Base-by-base conservation (phyloP, 2,329 filamentous ascomycete genomes). In the Penicillium decumbens region DNA sequence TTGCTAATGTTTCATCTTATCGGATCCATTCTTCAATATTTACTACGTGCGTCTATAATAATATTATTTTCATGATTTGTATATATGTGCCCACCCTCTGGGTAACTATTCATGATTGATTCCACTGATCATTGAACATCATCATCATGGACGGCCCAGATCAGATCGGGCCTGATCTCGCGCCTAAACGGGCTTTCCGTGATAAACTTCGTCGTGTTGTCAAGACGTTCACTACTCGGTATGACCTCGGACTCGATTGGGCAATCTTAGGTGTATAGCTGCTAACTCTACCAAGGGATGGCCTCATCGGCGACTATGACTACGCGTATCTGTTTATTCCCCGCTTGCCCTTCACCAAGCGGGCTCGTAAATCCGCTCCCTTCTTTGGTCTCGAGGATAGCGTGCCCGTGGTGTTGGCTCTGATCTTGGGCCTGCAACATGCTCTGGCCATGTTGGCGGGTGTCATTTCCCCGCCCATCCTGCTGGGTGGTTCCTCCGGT, bases 301-400 rank as follows among this genome's bases (percentile, higher is more conserved):
- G 91, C 10, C 78, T 95, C 24, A 70, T 96, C 48, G 91, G 91
- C 55, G 78, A 83, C 61, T 96, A 96, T 70, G 87, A 96, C 77
- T 96, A 96, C 78, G 87, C 69, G 30, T 93, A 90, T 64, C 83
- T 96, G 35, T 95, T 96, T 77, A 82, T 75, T 20, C 88, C 80
- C 1, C 90, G 88, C 58, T 71, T 95, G 20, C 91, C 91, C 0
- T 95, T 95, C 69, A 83, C 93, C 77, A 83, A 80, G 64, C 82
- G 80, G 66, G 62, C 73, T 7, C 74, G 73, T 13, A 72, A 75
- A 49, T 74, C 77, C n/a, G 79, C 82, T 2, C 85, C 85, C 0
- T 88, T 88, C 69, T 88, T 87, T 59, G 84, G 83, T 6, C 77
- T 88, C 3, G 74, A 88, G 53, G 84, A 86, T 59, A 73, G 74